phyloP scores from a whole-genome alignment of 441 rosid genomes.

The Macaranga tanarius region DNA sequence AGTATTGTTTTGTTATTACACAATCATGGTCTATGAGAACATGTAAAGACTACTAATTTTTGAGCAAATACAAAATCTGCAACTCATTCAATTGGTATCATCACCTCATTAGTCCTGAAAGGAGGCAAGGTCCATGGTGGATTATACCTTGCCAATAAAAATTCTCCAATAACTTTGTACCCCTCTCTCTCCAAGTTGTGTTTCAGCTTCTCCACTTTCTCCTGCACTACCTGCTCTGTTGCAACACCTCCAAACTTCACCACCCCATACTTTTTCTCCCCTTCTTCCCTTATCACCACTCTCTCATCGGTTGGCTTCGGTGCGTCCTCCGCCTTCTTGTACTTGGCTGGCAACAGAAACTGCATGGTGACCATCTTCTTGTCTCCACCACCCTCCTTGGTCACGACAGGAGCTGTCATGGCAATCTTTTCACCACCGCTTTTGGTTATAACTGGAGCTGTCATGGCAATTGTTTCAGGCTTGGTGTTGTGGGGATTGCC shows the following conservation, averaged over 20 bases:
- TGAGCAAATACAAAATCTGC: no score
- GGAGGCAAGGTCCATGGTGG: slow-evolving; percentile 87
- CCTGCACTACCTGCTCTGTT: slow-evolving; percentile 56
- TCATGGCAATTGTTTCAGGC: slow-evolving; percentile 80
- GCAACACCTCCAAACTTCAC: slow-evolving; percentile 70
- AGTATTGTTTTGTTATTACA: no score
- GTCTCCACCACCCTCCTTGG: slow-evolving; percentile 39
- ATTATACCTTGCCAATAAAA: slow-evolving; percentile 72
- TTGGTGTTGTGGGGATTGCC: slow-evolving; percentile 77
- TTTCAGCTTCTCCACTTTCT: slow-evolving; percentile 65
- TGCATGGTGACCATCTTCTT: slow-evolving; percentile 76
- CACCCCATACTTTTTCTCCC: slow-evolving; percentile 71
- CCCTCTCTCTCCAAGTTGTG: slow-evolving; percentile 75
- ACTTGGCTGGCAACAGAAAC: slow-evolving; percentile 72
- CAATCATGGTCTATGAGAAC: no score
- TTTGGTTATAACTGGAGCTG: slow-evolving; percentile 75
- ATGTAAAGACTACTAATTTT: no score
- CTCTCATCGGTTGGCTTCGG: slow-evolving; percentile 85
- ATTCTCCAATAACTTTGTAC: slow-evolving; percentile 58
- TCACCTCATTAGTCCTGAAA: slow-evolving; percentile 73
- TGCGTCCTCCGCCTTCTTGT: slow-evolving; percentile 70
- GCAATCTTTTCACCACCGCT: slow-evolving; percentile 55
- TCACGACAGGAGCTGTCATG: slow-evolving; percentile 85
- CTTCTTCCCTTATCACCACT: slow-evolving; percentile 67
- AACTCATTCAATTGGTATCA: slow-evolving; percentile 69